Conservation (phyloP, 805 yeast species). For the Metschnikowia cubensis region DNA sequence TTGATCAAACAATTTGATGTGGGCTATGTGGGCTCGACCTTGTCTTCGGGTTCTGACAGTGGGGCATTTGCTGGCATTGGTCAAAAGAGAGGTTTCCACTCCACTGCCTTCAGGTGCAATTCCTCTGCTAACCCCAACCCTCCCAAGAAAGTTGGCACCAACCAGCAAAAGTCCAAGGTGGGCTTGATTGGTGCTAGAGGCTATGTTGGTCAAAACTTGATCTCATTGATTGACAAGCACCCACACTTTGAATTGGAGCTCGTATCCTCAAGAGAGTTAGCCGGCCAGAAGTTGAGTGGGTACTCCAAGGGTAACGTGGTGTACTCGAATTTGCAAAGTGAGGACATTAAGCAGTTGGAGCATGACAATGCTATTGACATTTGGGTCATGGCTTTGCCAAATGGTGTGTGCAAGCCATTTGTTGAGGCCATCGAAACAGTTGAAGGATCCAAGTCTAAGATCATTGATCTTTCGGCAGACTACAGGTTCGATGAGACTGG, state of each 20-base stretch:
- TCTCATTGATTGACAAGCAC: constrained; percentile 80
- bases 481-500: constrained; percentile 87
- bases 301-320: constrained; percentile 76
- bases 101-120: constrained; percentile 4
- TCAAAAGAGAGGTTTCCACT: constrained; percentile 48
- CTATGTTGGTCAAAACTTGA: constrained; percentile 90
- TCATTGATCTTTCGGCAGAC: constrained; percentile 92
- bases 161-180: constrained; percentile 61
- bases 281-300: constrained; percentile 82
- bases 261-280: constrained; percentile 92
- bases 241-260: constrained; percentile 84
- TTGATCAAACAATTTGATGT: constrained; percentile 53
- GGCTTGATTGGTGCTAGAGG: constrained; percentile 99
- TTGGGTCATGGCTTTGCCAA: constrained; percentile 99
- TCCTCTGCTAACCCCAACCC: constrained; percentile 56
- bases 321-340: constrained; percentile 83
- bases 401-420: constrained; percentile 90
- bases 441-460: constrained; percentile 63
- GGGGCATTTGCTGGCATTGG: constrained; percentile 46
- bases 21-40: constrained; percentile 30
- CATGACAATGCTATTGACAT: constrained; percentile 76
- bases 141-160: constrained; percentile 62
- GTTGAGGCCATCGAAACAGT: constrained; percentile 76
- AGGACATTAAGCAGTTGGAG: constrained; percentile 79
- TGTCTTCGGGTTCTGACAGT: constrained; percentile 38